phyloP scores from a whole-genome alignment of 805 yeast genomes.

The Ogataea thermomethanolica region DNA sequence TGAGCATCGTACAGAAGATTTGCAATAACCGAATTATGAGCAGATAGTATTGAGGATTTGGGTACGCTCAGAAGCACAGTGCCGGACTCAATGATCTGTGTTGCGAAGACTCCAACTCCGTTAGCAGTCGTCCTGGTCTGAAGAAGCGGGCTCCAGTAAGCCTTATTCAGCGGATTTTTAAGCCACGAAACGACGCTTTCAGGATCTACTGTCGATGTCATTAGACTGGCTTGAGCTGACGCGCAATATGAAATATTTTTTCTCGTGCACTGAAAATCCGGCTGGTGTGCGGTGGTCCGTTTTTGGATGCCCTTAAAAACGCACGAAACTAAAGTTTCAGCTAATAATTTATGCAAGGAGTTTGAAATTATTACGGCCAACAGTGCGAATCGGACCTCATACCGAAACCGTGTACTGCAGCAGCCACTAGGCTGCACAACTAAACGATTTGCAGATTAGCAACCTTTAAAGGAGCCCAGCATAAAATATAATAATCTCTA shows the following conservation, averaged over 20 bases:
- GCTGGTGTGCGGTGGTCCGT: neutral
- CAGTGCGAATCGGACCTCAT: too few species aligned
- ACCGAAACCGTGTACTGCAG: too few species aligned
- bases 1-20: constrained; percentile 61
- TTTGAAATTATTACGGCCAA: too few species aligned
- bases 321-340: too few species aligned
- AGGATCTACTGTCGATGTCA: constrained; percentile 32
- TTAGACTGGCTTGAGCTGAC: constrained; percentile 4
- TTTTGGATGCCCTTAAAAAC: neutral
- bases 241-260: neutral
- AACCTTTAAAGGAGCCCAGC: too few species aligned
- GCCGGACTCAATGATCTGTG: constrained; percentile 33
- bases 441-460: too few species aligned
- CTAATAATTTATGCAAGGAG: too few species aligned
- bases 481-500: too few species aligned
- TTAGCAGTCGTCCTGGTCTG: constrained; percentile 52
- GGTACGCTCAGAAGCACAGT: constrained; percentile 52
- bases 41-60: constrained; percentile 55
- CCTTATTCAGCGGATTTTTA: constrained; percentile 39
- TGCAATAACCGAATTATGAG: constrained; percentile 58
- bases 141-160: constrained; percentile 49
- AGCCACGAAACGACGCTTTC: constrained; percentile 50
- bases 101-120: constrained; percentile 75
- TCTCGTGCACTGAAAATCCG: neutral
- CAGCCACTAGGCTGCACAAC: too few species aligned